Conservation (phyloP, 2,329 filamentous ascomycete species). For the Iodosphaeria phyllophila region DNA sequence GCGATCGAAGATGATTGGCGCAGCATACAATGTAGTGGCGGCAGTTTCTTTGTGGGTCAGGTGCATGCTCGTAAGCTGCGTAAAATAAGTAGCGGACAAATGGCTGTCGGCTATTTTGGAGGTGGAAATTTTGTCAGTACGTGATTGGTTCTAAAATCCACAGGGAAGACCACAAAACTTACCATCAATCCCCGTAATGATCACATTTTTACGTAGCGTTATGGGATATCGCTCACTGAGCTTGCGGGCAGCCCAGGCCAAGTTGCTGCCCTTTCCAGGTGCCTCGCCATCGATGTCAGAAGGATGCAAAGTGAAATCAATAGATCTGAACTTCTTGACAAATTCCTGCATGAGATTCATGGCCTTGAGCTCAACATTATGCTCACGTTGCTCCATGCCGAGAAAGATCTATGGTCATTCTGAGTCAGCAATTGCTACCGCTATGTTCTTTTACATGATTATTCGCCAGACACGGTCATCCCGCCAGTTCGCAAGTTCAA, state of each 20-base stretch:
- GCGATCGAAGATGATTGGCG: conserved; percentile 56
- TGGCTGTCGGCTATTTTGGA: conserved; percentile 49
- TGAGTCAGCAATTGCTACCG: not conserved
- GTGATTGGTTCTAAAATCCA: conserved; percentile 4
- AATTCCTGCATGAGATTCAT: conserved; percentile 42
- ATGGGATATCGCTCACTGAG: conserved; percentile 41
- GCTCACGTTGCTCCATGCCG: conserved; percentile 54
- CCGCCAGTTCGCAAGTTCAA: too few species aligned
- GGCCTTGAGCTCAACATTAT: conserved; percentile 41
- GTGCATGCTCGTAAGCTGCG: conserved; percentile 45
- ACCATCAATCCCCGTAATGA: conserved; percentile 59
- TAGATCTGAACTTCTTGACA: conserved; percentile 42
- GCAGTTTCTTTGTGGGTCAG: conserved; percentile 37
- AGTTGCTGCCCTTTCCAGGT: conserved; percentile 58
- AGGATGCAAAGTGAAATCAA: conserved; percentile 51
- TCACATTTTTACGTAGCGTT: conserved; percentile 35
- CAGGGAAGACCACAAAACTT: conserved; percentile 14
- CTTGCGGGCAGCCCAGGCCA: conserved; percentile 50
- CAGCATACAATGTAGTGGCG: conserved; percentile 44
- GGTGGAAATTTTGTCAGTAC: conserved; percentile 10
- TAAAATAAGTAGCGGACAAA: conserved; percentile 48
- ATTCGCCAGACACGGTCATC: too few species aligned
- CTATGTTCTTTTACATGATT: too few species aligned
- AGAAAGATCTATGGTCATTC: conserved; percentile 38
- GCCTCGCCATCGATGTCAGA: conserved; percentile 46